Evolutionary conservation across 2,329 filamentous ascomycete species (phyloP).

Genomic region (Penicillium hesseltinei): DNA sequence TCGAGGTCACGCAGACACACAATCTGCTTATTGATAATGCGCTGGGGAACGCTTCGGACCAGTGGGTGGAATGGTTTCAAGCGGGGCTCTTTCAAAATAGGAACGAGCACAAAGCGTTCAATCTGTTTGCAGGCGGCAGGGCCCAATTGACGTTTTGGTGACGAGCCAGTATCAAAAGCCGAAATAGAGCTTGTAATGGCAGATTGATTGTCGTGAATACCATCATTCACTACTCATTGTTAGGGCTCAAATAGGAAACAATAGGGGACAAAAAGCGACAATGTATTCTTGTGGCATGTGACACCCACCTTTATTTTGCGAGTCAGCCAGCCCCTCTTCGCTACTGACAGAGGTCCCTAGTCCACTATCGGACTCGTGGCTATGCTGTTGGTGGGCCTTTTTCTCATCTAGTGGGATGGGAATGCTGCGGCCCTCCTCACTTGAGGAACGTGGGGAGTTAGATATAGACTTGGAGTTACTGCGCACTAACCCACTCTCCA

Average conservation of each 20-base stretch:
- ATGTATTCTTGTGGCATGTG: constrained; percentile 1
- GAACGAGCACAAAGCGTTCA: constrained; percentile 72
- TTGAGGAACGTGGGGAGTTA: constrained; percentile 30
- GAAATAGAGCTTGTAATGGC: constrained; percentile 63
- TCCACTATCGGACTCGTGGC: constrained; percentile 81
- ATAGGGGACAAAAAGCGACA: not conserved
- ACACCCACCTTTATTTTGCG: constrained; percentile 47
- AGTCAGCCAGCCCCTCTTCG: constrained; percentile 43
- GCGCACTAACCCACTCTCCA: not conserved
- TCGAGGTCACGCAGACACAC: constrained; percentile 89
- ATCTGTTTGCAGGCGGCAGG: constrained; percentile 72
- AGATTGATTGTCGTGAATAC: constrained; percentile 38
- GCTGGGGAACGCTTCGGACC: constrained; percentile 72
- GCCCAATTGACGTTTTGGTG: constrained; percentile 62
- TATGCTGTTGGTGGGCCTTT: constrained; percentile 49
- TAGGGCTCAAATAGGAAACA: constrained; percentile 20
- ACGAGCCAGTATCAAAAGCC: constrained; percentile 45
- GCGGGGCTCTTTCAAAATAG: constrained; percentile 69
- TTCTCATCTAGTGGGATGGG: constrained; percentile 25
- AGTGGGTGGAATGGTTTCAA: constrained; percentile 80
- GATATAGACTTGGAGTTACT: not conserved
- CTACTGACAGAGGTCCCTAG: constrained; percentile 78
- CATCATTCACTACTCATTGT: constrained; percentile 23
- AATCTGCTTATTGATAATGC: constrained; percentile 81
- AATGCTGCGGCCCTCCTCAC: constrained; percentile 18